Base-by-base conservation (phyloP, 768 basidiomycete species). In the Termitomyces titanicus region DNA sequence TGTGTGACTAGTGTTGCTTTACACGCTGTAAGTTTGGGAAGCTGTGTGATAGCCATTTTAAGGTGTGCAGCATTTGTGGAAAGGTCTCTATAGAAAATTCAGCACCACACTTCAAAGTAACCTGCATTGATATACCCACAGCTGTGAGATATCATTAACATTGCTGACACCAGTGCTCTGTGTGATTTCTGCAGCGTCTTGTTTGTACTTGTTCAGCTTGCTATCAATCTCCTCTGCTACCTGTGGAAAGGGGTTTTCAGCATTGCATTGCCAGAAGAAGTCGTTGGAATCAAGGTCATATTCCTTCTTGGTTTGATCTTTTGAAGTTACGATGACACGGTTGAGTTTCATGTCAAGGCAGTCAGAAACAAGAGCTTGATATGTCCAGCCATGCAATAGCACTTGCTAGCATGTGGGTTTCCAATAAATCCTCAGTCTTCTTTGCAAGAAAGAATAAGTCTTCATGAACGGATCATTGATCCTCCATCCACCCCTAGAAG, bases 221-320 rank as follows among this genome's bases (percentile, higher is more conserved):
- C 78, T 63, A 64, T 99, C 94, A 49, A 99, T 98, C 60, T 98
- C 96, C 67, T 97, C 97, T 2, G 97, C 96, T 4, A 99, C 97
- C 62, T 97, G 92, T 37, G 97, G 97, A 79, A 99, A 99, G 5
- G 96, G 96, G 57, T 90, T 92, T 8, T 91, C 86, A 1, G 95
- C 93, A 65, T 98, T 97, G 68, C 91, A 93, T 2, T 86, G 89
- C 97, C 97, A 99, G 77, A 99, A 99, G 73, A 97, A 99, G 70
- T 99, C 97, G 65, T 96, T 98, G 20, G 92, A 87, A 71, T 98
- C 97, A 33, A 99, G 85, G 71, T 99, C 97, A 63, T 98, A 98
- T 0, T 92, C 86, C 49, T 81, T 71, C 73, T 93, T 88, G 72
- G 88, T 83, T 59, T 71, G 67, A 59, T 81, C 80, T 51, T 88